A percentile compares a stretch with the other conserved stretches of the same genome.
These are phyloP conservation scores for Diutina ranongensis DNA, from an alignment of 1,139 yeast species.

Conservation along the genomic window DNA sequence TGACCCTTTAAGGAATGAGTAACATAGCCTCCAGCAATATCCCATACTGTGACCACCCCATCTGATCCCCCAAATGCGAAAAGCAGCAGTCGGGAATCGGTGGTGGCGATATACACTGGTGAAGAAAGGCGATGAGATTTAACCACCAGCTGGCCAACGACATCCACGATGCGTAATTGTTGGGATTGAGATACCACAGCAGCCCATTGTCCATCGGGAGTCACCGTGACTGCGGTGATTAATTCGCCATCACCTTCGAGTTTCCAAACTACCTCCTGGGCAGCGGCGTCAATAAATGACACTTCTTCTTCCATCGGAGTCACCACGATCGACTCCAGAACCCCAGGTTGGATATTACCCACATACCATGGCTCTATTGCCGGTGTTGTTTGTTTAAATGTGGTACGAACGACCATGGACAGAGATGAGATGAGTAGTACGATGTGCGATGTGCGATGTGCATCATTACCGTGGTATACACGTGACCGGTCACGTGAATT, in stretches of 20 bases:
- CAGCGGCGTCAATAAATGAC: conserved; percentile 49
- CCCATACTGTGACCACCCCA: conserved; percentile 88
- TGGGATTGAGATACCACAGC: conserved; percentile 79
- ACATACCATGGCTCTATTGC: conserved; percentile 61
- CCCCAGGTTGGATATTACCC: conserved; percentile 56
- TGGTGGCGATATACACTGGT: conserved; percentile 70
- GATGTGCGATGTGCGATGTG: background rate
- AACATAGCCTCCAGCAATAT: conserved; percentile 73
- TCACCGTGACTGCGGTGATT: conserved; percentile 60
- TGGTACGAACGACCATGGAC: conserved; percentile 2
- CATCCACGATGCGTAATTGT: conserved; percentile 55
- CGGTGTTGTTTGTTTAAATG: background rate
- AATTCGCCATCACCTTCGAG: conserved; percentile 82
- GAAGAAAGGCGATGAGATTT: conserved; percentile 53
- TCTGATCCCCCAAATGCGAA: conserved; percentile 95
- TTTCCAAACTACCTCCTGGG: conserved; percentile 46
- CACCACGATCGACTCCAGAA: conserved; percentile 56
- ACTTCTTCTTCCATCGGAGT: conserved; percentile 72
- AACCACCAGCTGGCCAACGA: conserved; percentile 33
- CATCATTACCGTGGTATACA: background rate
- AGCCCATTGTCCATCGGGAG: conserved; percentile 64
- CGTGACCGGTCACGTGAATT: background rate
- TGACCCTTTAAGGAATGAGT: conserved; percentile 93
- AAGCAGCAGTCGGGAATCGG: conserved; percentile 72
- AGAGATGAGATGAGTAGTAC: background rate